Base-by-base conservation (phyloP, 2,329 filamentous ascomycete genomes). In the Phialophora macrospora region DNA sequence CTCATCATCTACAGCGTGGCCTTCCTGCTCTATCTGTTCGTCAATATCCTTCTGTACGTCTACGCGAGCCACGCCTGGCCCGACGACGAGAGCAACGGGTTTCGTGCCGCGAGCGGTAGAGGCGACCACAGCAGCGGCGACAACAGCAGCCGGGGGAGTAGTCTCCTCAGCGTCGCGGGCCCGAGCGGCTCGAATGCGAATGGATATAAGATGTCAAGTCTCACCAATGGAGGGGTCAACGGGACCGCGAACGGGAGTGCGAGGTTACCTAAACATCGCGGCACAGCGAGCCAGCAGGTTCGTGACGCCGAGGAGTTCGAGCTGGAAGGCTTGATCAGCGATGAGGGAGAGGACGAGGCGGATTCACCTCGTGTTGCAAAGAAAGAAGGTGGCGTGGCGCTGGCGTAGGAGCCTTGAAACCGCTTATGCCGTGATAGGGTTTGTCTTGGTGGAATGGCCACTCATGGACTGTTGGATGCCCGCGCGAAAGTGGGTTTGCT, bases 281-380 rank as follows among this genome's bases (percentile, higher is more conserved):
- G 20, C 55, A 71, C 70, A 0, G 71, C 72, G 46, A 71, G 51
- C 75, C 75, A 81, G 76, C 86, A 86, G 67, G 82, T 94, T 44
- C 84, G 87, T 32, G 93, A 96, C 74, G 93, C 91, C 0, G 90
- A 97, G 75, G 93, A 97, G 72, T 99, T 97, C 76, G 95, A 98
- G 79, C 83, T 99, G 0, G 92, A 95, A 66, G 94, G 92, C 0
- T 80, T 99, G 46, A 93, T 93, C 76, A 95, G 90, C 64, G 93
- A 96, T 52, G 93, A 60, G 11, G 60, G 38, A 8, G 60, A 62
- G 51, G 52, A 55, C n/a, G 60, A 55, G 20, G 60, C 26, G 5
- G 68, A 66, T 5, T 66, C 67, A 51, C 66, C 65, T 28, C 52
- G 52, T 5, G 52, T 12, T 26, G 30, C 22, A n/a, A 68, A 70